Base-by-base conservation (phyloP, 139 green algal genomes). In the Auxenochlorella protothecoides region DNA sequence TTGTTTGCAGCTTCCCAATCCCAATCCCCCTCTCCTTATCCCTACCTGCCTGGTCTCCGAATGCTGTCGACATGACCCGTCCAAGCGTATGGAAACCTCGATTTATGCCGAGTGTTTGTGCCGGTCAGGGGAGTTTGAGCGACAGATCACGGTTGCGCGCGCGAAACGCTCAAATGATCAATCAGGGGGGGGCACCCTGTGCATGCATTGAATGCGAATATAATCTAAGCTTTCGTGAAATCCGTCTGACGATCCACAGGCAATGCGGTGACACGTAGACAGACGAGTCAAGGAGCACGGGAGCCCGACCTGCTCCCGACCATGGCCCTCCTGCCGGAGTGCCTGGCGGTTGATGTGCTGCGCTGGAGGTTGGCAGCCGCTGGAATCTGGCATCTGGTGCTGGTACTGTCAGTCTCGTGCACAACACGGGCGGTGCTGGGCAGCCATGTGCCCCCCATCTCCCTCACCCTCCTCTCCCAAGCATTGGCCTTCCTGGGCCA, bases 361-460 rank as follows among this genome's bases (percentile, higher is more conserved):
- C 55, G 63, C 8, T 78, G 73, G 73, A 66, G 70, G 51, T 16
- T 62, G 11, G 70, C 65, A 10, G 73, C 67, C 65, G 65, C 73
- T 3, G 67, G 51, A 16, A 59, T 72, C 8, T 78, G 73, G 65
- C 59, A 4, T 15, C 44, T 5, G 27, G 57, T 10, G 14, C 8
- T 2, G 55, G 55, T 9, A 60, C 62, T 13, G 7, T 78, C 15
- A 12, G 11, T 4, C 56, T 66, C 13, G 3, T 27, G 13, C 66
- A 55, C 4, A 15, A 10, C 0, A 51, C 53, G 9, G 53, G n/a
- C 53, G 15, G 61, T 74, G 61, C 11, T 78, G n/a, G 59, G n/a
- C 54, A 53, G 15, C 27, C 44, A 2, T 61, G 4, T 68, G 73
- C 55, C 62, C 61, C 66, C 66, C 57, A 4, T 53, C 66, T 4